phyloP scores from a whole-genome alignment of 108 stramenopile genomes.

The Skeletonema potamos region DNA sequence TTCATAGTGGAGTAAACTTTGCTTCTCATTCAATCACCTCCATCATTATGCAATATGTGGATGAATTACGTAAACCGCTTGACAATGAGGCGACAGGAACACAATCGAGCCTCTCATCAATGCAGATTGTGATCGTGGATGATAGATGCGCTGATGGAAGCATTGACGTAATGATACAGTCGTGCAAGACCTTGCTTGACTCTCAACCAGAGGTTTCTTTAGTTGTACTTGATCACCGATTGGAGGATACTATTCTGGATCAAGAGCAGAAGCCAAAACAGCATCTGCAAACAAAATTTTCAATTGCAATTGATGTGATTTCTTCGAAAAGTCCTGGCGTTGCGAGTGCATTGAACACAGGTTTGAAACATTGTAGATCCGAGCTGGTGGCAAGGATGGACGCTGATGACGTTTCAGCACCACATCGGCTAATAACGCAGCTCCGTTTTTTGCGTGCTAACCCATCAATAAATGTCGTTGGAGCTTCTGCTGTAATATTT shows the following conservation, averaged over 20 bases:
- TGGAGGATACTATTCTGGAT: neutral
- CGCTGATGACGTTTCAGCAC: slow-evolving; percentile 43
- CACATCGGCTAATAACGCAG: slow-evolving; percentile 28
- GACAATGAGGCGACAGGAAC: neutral
- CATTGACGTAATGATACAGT: slow-evolving; percentile 32
- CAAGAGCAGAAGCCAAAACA: neutral
- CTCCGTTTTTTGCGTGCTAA: slow-evolving; percentile 20
- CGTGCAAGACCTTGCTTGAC: neutral
- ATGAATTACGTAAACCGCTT: neutral
- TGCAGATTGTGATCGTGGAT: slow-evolving; percentile 51
- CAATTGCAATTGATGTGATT: slow-evolving; percentile 29
- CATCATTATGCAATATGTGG: slow-evolving; percentile 33
- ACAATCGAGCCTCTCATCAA: slow-evolving; percentile 8
- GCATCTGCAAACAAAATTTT: neutral
- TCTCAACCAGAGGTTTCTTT: slow-evolving; percentile 4
- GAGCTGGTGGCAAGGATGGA: slow-evolving; percentile 52
- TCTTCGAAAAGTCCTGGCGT: slow-evolving; percentile 21
- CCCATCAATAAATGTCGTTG: slow-evolving; percentile 29
- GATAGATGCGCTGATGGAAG: slow-evolving; percentile 52
- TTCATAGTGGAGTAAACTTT: slow-evolving; percentile 31
- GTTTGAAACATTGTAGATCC: slow-evolving; percentile 19
- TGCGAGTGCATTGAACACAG: slow-evolving; percentile 45
- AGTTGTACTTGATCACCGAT: slow-evolving; percentile 6
- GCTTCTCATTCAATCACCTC: slow-evolving; percentile 39
- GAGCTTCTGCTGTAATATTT: slow-evolving; percentile 29